A percentile compares a stretch with the other conserved stretches of the same genome.
Evolutionary conservation across 176 grass and related monocot species (phyloP).

Genomic region (Carex parvula): DNA sequence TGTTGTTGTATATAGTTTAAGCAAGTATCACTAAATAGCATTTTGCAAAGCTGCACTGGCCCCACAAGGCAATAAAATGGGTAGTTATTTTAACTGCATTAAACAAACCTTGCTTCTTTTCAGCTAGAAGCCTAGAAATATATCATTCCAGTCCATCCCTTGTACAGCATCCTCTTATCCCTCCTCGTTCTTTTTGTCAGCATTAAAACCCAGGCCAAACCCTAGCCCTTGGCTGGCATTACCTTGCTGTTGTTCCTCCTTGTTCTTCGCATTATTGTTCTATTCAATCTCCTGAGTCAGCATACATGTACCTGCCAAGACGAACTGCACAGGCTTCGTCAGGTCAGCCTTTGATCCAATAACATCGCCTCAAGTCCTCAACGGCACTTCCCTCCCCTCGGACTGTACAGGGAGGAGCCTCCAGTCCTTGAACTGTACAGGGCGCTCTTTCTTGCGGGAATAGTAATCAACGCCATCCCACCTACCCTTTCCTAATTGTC

Average conservation of each 20-base stretch:
- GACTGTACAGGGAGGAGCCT: constrained; percentile 28
- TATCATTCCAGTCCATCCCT: constrained; percentile 5
- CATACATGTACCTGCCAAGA: constrained; percentile 7
- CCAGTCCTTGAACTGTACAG: too few species aligned
- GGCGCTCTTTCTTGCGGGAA: constrained; percentile 40
- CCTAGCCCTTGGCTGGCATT: not conserved
- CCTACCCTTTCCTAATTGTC: constrained; percentile 57
- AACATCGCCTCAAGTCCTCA: not conserved
- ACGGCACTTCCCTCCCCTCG: not conserved
- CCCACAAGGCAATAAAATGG: not conserved
- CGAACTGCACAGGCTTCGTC: constrained; percentile 14
- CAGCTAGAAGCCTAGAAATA: not conserved
- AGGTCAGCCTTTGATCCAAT: constrained; percentile 3
- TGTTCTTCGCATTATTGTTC: not conserved
- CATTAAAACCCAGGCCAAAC: constrained; percentile 8
- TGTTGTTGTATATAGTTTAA: not conserved
- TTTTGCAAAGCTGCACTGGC: not conserved
- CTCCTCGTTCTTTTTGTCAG: not conserved
- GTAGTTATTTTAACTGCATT: not conserved
- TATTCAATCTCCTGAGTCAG: constrained; percentile 15
- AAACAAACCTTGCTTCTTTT: not conserved
- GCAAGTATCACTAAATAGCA: not conserved
- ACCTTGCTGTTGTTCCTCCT: not conserved
- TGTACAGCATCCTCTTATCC: not conserved
- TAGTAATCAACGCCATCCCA: constrained; percentile 74